Percentiles rank a stretch among this genome's conserved stretches.
Conservation (phyloP, 1,284 basidiomycete genomes). For the Pulchroboletus neoregius region DNA sequence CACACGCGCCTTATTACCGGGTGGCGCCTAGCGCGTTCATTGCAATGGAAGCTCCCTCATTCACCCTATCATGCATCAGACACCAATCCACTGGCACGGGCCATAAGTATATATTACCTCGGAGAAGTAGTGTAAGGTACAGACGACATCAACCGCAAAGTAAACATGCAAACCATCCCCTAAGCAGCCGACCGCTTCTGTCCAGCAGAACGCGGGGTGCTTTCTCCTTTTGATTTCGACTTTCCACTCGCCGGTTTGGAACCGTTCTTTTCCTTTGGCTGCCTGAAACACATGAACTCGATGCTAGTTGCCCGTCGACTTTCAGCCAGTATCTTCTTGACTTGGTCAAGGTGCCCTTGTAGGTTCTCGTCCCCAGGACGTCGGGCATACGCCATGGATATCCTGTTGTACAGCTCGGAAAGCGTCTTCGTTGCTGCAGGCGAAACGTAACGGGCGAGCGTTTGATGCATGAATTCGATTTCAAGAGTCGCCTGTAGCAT, state of each 20-base stretch:
- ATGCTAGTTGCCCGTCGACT: slow-evolving; percentile 88
- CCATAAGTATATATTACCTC: neutral
- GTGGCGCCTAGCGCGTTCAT: too few relatives aligned
- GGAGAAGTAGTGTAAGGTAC: too few relatives aligned
- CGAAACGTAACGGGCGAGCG: slow-evolving; percentile 84
- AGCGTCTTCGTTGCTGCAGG: slow-evolving; percentile 76
- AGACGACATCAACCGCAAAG: too few relatives aligned
- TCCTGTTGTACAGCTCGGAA: slow-evolving; percentile 90
- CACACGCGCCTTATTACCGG: too few relatives aligned
- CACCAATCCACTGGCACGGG: too few relatives aligned
- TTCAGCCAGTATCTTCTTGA: slow-evolving; percentile 87
- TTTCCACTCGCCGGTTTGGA: slow-evolving; percentile 16
- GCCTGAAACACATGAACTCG: slow-evolving; percentile 90
- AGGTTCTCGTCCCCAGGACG: slow-evolving; percentile 77
- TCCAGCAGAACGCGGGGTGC: slow-evolving; percentile 18
- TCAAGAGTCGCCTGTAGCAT: slow-evolving; percentile 86
- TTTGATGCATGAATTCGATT: slow-evolving; percentile 99
- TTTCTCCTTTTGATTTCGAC: slow-evolving; percentile 21
- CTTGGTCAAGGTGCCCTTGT: slow-evolving; percentile 83
- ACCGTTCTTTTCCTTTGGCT: slow-evolving; percentile 46
- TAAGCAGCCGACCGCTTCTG: slow-evolving; percentile 19
- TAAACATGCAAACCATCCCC: neutral
- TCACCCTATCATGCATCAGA: too few relatives aligned
- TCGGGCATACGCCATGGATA: slow-evolving; percentile 86
- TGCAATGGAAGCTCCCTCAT: too few relatives aligned